A percentile compares a stretch with the other conserved stretches of the same genome.
Evolutionary conservation across 257 asterid genomes (phyloP).

Genomic region (Coffea eugenioides): DNA sequence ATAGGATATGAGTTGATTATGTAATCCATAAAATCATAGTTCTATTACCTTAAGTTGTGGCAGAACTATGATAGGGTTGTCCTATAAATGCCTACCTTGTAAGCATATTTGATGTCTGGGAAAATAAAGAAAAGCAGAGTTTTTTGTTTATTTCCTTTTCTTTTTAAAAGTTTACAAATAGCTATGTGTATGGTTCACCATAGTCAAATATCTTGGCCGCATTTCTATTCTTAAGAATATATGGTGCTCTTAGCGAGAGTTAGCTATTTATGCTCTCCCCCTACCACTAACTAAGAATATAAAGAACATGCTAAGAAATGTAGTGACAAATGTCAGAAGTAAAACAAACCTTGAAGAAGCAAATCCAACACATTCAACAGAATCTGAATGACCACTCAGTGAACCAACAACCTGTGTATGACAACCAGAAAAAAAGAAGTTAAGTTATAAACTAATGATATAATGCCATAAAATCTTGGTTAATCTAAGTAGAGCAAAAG

Average conservation of each 20-base stretch:
- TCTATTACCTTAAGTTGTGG: no score
- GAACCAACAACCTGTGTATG: conserved; percentile 72
- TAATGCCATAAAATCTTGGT: neutral
- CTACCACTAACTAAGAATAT: neutral
- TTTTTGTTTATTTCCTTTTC: no score
- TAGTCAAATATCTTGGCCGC: neutral
- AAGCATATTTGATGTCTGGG: no score
- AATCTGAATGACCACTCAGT: conserved; percentile 66
- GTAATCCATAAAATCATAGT: no score
- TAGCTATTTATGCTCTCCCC: neutral
- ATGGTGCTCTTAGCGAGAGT: neutral
- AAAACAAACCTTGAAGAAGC: conserved; percentile 61
- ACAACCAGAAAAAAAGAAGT: neutral
- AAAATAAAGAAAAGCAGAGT: no score
- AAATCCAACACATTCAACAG: conserved; percentile 82
- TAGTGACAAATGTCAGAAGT: conserved; percentile 14
- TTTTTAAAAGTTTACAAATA: no score
- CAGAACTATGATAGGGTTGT: no score
- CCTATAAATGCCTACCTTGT: no score
- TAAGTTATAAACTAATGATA: no score
- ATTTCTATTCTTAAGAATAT: no score
- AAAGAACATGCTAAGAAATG: neutral
- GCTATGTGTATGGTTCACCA: neutral
- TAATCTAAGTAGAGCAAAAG: neutral
- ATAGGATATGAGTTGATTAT: no score